A percentile compares a stretch with the other conserved stretches of the same genome.
phyloP scores from a whole-genome alignment of 495 filamentous ascomycete species.

The Aspergillus hancockii region DNA sequence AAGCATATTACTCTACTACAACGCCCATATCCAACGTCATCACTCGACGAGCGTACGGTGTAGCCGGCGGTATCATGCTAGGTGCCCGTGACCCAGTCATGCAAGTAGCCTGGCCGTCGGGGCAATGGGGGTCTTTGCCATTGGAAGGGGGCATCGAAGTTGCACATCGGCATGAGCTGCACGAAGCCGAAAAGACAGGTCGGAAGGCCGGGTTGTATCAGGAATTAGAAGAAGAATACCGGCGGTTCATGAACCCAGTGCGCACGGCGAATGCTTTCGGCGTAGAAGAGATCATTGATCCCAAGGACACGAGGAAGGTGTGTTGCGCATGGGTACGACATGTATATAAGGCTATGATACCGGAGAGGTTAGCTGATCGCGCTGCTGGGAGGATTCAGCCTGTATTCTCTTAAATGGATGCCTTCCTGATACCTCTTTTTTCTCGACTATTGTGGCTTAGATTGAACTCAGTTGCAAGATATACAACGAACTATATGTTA shows the following conservation, averaged over 20 bases:
- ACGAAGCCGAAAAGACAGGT: slow-evolving; percentile 51
- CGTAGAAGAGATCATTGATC: slow-evolving; percentile 65
- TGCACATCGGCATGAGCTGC: slow-evolving; percentile 58
- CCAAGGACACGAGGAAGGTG: slow-evolving; percentile 54
- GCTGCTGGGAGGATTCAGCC: slow-evolving; percentile 54
- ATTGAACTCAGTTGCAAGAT: background rate
- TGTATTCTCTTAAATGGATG: slow-evolving; percentile 35
- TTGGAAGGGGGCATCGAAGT: slow-evolving; percentile 65
- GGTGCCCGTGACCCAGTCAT: slow-evolving; percentile 58
- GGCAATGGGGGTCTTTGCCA: slow-evolving; percentile 60
- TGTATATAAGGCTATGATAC: slow-evolving; percentile 53
- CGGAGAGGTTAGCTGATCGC: slow-evolving; percentile 48
- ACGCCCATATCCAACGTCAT: slow-evolving; percentile 62
- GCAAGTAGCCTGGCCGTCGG: slow-evolving; percentile 63
- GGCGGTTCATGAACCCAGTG: slow-evolving; percentile 62
- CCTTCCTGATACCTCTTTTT: no score
- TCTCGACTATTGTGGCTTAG: no score
- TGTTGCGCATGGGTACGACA: slow-evolving; percentile 55
- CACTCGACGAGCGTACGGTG: slow-evolving; percentile 57
- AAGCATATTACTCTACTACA: slow-evolving; percentile 60
- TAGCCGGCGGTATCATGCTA: slow-evolving; percentile 63
- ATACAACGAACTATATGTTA: background rate
- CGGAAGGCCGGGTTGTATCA: slow-evolving; percentile 50
- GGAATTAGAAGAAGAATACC: slow-evolving; percentile 59
- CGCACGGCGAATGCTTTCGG: slow-evolving; percentile 65